Evolutionary conservation across 2,329 filamentous ascomycete genomes (phyloP), one percentile per base, ranked within the genome.

Genomic region (Xylariaceae sp.): DNA sequence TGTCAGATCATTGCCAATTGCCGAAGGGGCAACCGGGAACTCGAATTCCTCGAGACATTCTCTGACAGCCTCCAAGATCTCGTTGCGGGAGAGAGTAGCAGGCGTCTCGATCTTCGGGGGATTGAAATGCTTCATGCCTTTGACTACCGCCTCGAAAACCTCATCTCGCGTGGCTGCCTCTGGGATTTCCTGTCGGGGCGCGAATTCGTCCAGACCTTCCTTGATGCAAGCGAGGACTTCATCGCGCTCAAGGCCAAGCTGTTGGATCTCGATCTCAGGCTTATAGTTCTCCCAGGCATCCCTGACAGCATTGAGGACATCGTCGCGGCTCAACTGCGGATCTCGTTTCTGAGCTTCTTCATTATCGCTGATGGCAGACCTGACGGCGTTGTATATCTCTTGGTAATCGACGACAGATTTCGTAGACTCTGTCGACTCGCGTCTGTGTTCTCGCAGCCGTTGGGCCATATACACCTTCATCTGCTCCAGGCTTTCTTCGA

Each of bases 201-300:
- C 75, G 60, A 93, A 90, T 37, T 89, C 82, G 54, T 87, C 82
- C 0, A 97, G 76, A 1, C 92, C 92, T 68, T 96, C 86, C 55
- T 87, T 83, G 21, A 97, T 75, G 54, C 90, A 95, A 32, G 86
- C 82, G 12, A 97, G 73, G 38, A 97, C 86, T 61, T 97, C 92
- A 11, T 96, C 89, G 5, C 89, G 80, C 64, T 95, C 92, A 1
- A 97, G 73, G 2, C 91, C 92, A 51, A 94, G 86, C 58, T 95
- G 89, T 57, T 95, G 86, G 4, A 95, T 77, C 56, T 95, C 85
- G 40, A 95, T 89, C 57, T 96, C 89, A 1, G 92, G 92, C 67
- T 95, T 95, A 68, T 95, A 95, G 43, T 83, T 88, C 62, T 96
- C 92, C 82, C 90, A 95, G 1, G 91, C 92, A 56, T 95, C 90